These are phyloP conservation scores for Microstroma glucosiphilum DNA, from an alignment of 1,284 basidiomycete genomes.

Conservation along the genomic window DNA sequence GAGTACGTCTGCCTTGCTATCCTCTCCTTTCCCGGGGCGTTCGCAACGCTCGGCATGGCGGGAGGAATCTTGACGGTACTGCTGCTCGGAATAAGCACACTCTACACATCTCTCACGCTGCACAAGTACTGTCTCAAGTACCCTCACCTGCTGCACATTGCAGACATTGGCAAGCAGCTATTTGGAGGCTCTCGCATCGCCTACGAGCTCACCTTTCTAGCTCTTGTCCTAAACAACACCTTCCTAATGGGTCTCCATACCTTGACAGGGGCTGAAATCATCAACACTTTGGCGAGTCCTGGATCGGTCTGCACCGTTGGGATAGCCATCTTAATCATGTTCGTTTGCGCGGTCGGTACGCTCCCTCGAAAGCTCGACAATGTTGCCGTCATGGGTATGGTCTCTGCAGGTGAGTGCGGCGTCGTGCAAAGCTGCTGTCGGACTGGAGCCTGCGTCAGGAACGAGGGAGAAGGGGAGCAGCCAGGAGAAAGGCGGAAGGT, in stretches of 20 bases:
- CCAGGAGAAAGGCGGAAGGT: too few relatives aligned
- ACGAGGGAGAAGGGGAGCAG: too few relatives aligned
- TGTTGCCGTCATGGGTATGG: slow-evolving; percentile 34
- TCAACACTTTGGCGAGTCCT: slow-evolving; percentile 61
- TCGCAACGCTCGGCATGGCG: slow-evolving; percentile 37
- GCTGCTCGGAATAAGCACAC: slow-evolving; percentile 31
- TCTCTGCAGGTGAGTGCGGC: slow-evolving; percentile 27
- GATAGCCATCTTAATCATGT: slow-evolving; percentile 54
- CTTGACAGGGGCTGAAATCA: slow-evolving; percentile 52
- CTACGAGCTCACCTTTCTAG: slow-evolving; percentile 53
- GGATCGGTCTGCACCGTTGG: slow-evolving; percentile 58
- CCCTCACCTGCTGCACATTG: slow-evolving; percentile 59
- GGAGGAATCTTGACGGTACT: slow-evolving; percentile 39
- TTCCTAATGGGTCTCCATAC: slow-evolving; percentile 34
- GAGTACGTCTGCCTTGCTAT: slow-evolving; percentile 46
- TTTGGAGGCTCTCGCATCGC: slow-evolving; percentile 56
- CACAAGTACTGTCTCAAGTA: slow-evolving; percentile 61
- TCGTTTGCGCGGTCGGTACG: slow-evolving; percentile 33
- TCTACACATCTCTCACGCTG: slow-evolving; percentile 49
- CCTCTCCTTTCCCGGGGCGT: slow-evolving; percentile 38
- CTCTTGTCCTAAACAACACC: slow-evolving; percentile 37
- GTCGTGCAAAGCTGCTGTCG: too few relatives aligned
- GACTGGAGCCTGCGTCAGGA: too few relatives aligned
- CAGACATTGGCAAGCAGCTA: slow-evolving; percentile 61
- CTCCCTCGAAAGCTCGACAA: slow-evolving; percentile 41